Evolutionary conservation across 75 land plant species (phyloP).

Genomic region (Selaginella tamariscina): DNA sequence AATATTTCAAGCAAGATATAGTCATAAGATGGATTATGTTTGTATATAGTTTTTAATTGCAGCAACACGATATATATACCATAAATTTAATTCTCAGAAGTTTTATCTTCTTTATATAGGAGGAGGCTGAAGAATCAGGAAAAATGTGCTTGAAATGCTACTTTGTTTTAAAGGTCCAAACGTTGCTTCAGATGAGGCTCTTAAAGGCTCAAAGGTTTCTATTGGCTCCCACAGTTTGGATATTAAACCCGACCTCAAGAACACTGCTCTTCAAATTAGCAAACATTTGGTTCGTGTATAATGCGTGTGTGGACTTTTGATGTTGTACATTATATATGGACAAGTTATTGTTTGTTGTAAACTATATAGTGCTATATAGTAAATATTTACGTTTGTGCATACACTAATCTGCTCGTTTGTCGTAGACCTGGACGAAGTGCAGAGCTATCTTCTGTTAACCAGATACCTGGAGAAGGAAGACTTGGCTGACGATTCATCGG

Average conservation of each 20-base stretch:
- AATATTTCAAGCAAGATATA: neutral
- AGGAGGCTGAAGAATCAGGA: constrained; percentile 38
- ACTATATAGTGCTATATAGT: too few species aligned
- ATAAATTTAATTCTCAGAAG: constrained; percentile 4
- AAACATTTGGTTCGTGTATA: constrained; percentile 27
- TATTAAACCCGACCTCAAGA: constrained; percentile 39
- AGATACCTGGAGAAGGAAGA: constrained; percentile 23
- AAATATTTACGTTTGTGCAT: too few species aligned
- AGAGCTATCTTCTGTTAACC: constrained; percentile 53
- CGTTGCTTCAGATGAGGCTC: constrained; percentile 46
- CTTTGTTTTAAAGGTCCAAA: constrained; percentile 53
- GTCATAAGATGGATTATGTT: too few species aligned
- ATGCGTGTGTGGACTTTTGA: too few species aligned
- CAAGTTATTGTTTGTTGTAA: too few species aligned
- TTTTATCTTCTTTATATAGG: constrained; percentile 22
- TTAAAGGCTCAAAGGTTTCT: constrained; percentile 33
- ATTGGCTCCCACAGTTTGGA: constrained; percentile 42
- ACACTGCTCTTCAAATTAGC: constrained; percentile 45
- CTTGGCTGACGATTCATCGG: constrained; percentile 12
- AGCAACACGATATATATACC: too few species aligned
- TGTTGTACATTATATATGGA: neutral
- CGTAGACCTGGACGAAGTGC: constrained; percentile 80
- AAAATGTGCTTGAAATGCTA: constrained; percentile 45
- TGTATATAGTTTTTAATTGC: constrained; percentile 14
- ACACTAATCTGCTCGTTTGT: neutral